Evolutionary conservation across 2,329 filamentous ascomycete species (phyloP).

Genomic region (Aspergillus alliaceus): DNA sequence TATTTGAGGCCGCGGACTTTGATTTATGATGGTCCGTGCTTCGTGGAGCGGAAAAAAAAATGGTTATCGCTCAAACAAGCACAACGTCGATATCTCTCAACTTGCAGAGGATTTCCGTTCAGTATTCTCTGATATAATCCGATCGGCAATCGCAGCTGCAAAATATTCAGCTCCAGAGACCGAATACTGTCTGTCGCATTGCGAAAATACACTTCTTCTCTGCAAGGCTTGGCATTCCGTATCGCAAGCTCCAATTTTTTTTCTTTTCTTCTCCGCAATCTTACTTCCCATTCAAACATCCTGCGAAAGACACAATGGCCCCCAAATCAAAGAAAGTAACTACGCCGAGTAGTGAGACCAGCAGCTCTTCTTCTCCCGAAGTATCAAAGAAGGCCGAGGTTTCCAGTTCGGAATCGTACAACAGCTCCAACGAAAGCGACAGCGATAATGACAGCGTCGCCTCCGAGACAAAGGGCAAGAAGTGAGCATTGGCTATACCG

Average conservation of each 20-base stretch:
- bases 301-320: slow-evolving; percentile 21
- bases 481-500: slow-evolving; percentile 4
- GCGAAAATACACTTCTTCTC: neutral
- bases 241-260: slow-evolving; percentile 9
- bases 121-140: neutral
- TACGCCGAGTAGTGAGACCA: slow-evolving; percentile 11
- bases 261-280: neutral
- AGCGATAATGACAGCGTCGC: slow-evolving; percentile 15
- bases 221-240: slow-evolving; percentile 6
- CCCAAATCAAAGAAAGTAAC: slow-evolving; percentile 23
- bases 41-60: slow-evolving; percentile 42
- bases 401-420: slow-evolving; percentile 11
- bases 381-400: slow-evolving; percentile 3
- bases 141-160: neutral
- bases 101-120: neutral
- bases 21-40: slow-evolving; percentile 41
- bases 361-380: slow-evolving; percentile 12
- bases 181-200: neutral
- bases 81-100: slow-evolving; percentile 10
- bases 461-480: slow-evolving; percentile 7
- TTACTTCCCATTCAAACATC: neutral
- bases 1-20: slow-evolving; percentile 24
- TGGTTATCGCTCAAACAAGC: slow-evolving; percentile 24
- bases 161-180: neutral
- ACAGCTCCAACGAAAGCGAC: slow-evolving; percentile 11